Percentiles rank a stretch among this genome's conserved stretches.
Evolutionary conservation across 23 red algal species (phyloP).

Genomic region (Gracilaria gracilis): DNA sequence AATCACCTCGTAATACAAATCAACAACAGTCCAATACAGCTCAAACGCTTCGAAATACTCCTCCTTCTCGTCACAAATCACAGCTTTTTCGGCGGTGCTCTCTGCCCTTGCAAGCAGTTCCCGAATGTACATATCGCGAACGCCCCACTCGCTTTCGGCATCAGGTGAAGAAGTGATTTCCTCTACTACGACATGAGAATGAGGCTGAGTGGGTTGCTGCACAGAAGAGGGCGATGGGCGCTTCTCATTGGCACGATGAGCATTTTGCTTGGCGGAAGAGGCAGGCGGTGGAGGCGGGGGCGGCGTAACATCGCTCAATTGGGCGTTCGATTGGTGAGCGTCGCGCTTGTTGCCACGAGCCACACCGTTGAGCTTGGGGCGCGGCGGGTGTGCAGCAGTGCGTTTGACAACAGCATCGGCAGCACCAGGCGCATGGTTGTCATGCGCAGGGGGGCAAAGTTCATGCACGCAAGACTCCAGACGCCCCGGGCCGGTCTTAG

Average conservation of each 20-base stretch:
- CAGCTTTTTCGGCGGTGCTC: constrained; percentile 63
- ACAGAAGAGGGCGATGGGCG: constrained; percentile 10
- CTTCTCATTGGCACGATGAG: background rate
- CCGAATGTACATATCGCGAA: constrained; percentile 55
- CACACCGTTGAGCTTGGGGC: too few species aligned
- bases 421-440: background rate
- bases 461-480: constrained; percentile 20
- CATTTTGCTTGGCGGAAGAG: background rate
- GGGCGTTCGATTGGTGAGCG: background rate
- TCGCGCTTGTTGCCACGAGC: background rate
- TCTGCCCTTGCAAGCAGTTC: constrained; percentile 63
- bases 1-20: constrained; percentile 78
- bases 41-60: constrained; percentile 73
- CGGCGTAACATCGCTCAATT: background rate
- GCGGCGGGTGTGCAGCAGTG: too few species aligned
- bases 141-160: constrained; percentile 50
- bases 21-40: constrained; percentile 74
- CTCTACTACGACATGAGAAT: background rate
- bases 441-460: too few species aligned
- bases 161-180: constrained; percentile 11
- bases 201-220: constrained; percentile 9
- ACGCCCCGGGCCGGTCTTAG: constrained; percentile 61
- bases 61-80: constrained; percentile 67
- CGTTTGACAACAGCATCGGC: background rate
- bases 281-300: background rate